Evolutionary conservation across 164 flowering plant species (phyloP), one percentile per base, ranked within the genome.

Genomic region (Amborella trichopoda): DNA sequence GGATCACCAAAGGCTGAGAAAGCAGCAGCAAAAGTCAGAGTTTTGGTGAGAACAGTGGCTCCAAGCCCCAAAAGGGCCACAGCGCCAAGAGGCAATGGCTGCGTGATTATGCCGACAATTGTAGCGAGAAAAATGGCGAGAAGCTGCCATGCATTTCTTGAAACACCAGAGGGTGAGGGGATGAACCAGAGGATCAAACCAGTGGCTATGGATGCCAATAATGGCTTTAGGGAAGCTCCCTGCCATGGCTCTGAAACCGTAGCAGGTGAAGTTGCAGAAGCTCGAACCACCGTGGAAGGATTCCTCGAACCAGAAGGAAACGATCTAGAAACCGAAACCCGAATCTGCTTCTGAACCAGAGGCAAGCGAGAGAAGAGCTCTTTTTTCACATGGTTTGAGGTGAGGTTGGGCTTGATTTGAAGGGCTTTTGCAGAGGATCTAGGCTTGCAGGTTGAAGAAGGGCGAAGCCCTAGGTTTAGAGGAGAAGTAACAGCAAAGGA

Each of bases 1-100:
- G 95, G 95, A 61, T 89, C 97, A 2, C 97, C 94, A 32, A 89
- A 89, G 10, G 90, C 90, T 1, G 97, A 89, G 67, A 89, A 89
- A 0, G 97, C 97, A 1, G 94, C 94, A 1, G 83, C 52, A 42
- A 89, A 89, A 0, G 97, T 75, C 1, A 89, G 70, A 10, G 97
- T 89, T 56, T 89, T 84, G 23, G 97, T 85, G 20, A 84, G 70
- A 2, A 88, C 97, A 2, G 81, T 55, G 0, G 94, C 94, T 5
- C 94, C 94, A 0, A 85, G 57, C n/a, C 97, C 90, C 78, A 89
- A 43, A 26, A 89, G 40, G 1, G 95, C 94, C 3, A 89, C 95
- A 22, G 97, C 95, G 6, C 97, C 95, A n/a, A 89, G 76, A 0
- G 97, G 95, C 16, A 89, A 54, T 2, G 97, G 97, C 48, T 85